Conservation (phyloP, 129 eudicot species). For the Flaveria bidentis region DNA sequence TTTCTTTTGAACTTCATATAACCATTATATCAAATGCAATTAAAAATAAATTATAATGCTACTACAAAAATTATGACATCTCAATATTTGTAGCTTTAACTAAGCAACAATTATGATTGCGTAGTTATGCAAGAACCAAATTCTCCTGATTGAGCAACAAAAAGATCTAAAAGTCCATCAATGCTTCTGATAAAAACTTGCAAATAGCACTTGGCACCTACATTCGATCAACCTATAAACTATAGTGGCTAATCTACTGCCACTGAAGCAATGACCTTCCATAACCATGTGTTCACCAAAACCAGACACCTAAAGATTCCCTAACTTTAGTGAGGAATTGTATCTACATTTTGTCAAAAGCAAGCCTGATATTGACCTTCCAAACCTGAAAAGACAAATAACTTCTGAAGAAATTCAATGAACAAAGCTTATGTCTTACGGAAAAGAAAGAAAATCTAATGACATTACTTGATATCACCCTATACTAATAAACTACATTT, state of each 20-base stretch:
- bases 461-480: too few relatives aligned
- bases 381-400: background rate
- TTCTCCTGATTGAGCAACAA: background rate
- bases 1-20: background rate
- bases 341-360: background rate
- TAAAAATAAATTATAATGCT: background rate
- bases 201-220: background rate
- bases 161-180: background rate
- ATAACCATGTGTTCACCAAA: conserved; percentile 1
- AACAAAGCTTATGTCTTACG: background rate
- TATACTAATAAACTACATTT: too few relatives aligned
- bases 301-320: too few relatives aligned
- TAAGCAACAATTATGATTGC: background rate
- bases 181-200: background rate
- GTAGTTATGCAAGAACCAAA: conserved; percentile 6
- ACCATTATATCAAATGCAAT: background rate
- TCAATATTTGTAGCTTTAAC: background rate
- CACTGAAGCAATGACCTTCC: background rate
- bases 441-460: too few relatives aligned
- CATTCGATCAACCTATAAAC: background rate
- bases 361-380: background rate
- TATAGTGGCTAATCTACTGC: conserved; percentile 7
- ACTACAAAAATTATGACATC: background rate
- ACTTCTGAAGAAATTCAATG: background rate
- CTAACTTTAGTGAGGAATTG: background rate